Percentiles rank a stretch among this genome's conserved stretches.
Conservation (phyloP, 2,329 filamentous ascomycete genomes). For the Calonectria pauciramosa region DNA sequence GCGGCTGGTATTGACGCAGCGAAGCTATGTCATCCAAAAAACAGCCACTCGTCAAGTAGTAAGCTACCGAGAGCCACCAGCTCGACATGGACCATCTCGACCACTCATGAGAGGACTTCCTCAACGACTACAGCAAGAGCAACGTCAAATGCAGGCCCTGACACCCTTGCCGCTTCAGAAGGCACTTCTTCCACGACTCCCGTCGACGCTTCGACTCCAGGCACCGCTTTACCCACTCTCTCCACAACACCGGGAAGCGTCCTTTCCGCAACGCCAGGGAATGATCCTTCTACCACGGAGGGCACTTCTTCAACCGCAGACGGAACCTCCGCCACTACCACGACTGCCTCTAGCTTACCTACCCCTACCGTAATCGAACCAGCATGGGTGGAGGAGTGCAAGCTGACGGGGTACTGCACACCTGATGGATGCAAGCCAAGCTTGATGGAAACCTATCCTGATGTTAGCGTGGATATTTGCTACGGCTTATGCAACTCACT, state of each 20-base stretch:
- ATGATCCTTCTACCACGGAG: not conserved
- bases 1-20: not conserved
- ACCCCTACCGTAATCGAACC: not conserved
- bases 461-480: not conserved
- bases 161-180: not conserved
- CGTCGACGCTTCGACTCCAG: not conserved
- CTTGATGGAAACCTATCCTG: rapidly evolving
- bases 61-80: no score
- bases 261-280: not conserved
- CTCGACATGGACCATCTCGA: not conserved
- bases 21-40: not conserved
- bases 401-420: not conserved
- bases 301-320: not conserved
- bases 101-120: no score
- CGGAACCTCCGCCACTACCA: not conserved
- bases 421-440: not conserved
- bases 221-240: not conserved
- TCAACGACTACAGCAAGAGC: not conserved
- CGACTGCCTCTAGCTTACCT: not conserved
- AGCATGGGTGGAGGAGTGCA: not conserved
- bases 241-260: not conserved
- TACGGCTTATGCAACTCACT: not conserved
- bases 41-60: not conserved
- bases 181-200: not conserved
- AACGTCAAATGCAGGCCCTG: not conserved